Evolutionary conservation across 2,329 filamentous ascomycete species (phyloP), one percentile per base, ranked within the genome.

Genomic region (Ceratocystis papillata): DNA sequence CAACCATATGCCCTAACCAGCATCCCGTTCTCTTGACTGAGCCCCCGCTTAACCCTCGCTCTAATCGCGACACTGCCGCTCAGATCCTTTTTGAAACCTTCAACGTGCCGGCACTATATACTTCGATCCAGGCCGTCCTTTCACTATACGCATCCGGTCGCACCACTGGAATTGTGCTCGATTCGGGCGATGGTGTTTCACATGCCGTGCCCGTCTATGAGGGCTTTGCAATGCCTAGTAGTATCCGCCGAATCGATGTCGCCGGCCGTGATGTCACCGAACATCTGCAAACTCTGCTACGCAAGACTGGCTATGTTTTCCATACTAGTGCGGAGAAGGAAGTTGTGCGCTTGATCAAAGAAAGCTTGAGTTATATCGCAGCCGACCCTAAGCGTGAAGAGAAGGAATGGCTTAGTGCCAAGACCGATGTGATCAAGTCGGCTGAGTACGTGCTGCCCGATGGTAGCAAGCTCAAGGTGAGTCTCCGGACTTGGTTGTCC

Each of bases 281-380:
- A 76, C 86, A 99, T 74, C 80, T 99, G 78, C 94, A 99, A 77
- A 86, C 88, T 68, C 78, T 97, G 71, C 80, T 99, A 71, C 84
- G 94, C 73, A 97, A 96, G 80, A 89, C 87, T 71, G 94, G 94
- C 62, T 90, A 94, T 74, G 85, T 96, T 20, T 96, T 99, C 75
- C 93, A 97, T 77, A 99, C 94, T 20, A 96, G 91, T 74, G 94
- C 94, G 12, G 94, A 99, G 80, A 99, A 99, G 79, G 94, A 99
- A 78, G 91, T 96, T n/a, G 94, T 99, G 67, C 85, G 93, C 70
- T 83, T 90, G 76, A 96, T 99, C 78, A 99, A 99, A 79, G 94
- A 99, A 81, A 89, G 89, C 73, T 87, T 90, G 61, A 88, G 89
- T 67, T 99, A 97, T 75, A 88, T 99, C 48, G 91, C 94, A 28